phyloP scores from a whole-genome alignment of 225 moss, liverwort and hornwort genomes.

The Straminergon stramineum region DNA sequence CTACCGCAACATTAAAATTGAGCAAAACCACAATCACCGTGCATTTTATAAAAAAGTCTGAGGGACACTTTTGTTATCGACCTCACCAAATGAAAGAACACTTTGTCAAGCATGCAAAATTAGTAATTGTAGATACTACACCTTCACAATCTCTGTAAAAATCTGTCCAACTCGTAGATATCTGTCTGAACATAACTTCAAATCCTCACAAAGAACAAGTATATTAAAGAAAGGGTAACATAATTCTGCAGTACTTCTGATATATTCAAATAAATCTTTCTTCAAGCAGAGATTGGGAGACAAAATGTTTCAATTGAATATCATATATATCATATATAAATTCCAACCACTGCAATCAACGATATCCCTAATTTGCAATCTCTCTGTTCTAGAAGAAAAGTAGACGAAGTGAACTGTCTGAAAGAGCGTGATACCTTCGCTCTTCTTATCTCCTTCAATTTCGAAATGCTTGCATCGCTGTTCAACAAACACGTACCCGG shows the following conservation, averaged over 20 bases:
- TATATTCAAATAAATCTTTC: not conserved
- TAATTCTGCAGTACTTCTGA: not conserved
- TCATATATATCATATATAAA: not conserved
- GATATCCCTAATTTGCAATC: not conserved
- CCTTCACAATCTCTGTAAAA: not conserved
- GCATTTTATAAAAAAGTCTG: not conserved
- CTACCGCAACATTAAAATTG: not conserved
- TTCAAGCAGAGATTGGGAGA: not conserved
- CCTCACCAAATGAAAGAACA: not conserved
- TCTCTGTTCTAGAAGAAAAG: not conserved
- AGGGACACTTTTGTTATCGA: not conserved
- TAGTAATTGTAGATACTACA: not conserved
- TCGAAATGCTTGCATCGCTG: conserved; percentile 47
- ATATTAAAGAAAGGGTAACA: not conserved
- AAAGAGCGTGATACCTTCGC: not conserved
- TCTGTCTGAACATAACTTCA: not conserved
- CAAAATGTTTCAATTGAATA: not conserved
- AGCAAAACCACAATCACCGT: not conserved
- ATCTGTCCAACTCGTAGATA: not conserved
- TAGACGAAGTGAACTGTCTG: not conserved
- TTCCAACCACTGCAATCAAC: not conserved
- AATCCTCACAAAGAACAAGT: not conserved
- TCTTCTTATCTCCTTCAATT: not conserved
- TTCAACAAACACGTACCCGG: not conserved
- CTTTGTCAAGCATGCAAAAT: not conserved